Conservation (phyloP, 768 basidiomycete species). For the Neoboletus brunneissimus region DNA sequence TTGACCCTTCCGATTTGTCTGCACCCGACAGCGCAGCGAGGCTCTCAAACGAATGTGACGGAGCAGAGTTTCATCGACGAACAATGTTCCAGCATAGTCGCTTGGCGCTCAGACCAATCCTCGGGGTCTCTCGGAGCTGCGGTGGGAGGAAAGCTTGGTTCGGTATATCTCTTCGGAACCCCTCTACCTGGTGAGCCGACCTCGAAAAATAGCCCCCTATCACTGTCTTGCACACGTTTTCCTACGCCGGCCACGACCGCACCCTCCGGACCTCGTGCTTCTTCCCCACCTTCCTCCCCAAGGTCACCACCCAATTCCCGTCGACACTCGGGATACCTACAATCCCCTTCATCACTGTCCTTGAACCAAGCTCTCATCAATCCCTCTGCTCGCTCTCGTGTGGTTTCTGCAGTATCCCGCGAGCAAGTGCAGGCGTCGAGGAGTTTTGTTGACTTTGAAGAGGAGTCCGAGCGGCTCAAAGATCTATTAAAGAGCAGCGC, state of each 20-base stretch:
- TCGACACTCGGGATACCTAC: conserved; percentile 26
- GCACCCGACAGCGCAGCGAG: conserved; percentile 3
- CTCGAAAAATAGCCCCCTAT: conserved; percentile 2
- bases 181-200: conserved; percentile 22
- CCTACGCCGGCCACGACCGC: conserved; percentile 2
- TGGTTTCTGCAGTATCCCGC: conserved; percentile 68
- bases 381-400: conserved; percentile 53
- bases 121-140: conserved; percentile 16
- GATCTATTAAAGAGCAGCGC: conserved; percentile 61
- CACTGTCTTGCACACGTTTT: conserved; percentile 14
- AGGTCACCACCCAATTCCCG: conserved; percentile 21
- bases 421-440: conserved; percentile 75
- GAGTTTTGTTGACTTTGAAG: conserved; percentile 79
- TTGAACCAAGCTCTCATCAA: conserved; percentile 46
- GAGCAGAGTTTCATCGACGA: conserved; percentile 29
- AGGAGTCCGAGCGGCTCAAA: conserved; percentile 74
- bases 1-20: conserved; percentile 23
- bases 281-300: conserved; percentile 24
- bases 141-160: conserved; percentile 23
- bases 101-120: conserved; percentile 15
- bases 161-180: conserved; percentile 29
- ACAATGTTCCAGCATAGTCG: conserved; percentile 11
- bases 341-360: conserved; percentile 38
- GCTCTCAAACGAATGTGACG: conserved; percentile 8
- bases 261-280: conserved; percentile 6